Evolutionary conservation across 495 filamentous ascomycete species (phyloP).

Genomic region (Cudoniella acicularis): DNA sequence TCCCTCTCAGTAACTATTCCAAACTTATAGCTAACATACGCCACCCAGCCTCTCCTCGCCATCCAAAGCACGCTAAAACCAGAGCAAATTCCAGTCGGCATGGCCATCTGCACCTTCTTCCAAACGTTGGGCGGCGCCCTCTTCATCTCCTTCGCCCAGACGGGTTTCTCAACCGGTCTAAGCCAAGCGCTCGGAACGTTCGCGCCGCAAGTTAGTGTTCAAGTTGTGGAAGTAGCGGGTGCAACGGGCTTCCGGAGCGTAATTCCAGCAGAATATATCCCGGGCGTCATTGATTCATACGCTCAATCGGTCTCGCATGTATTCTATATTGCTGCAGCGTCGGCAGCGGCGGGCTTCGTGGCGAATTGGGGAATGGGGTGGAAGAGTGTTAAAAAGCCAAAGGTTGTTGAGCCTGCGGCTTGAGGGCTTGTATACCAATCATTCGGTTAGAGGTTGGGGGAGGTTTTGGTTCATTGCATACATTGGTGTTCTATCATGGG

Average conservation of each 20-base stretch:
- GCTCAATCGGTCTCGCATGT: slow-evolving; percentile 31
- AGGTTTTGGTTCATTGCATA: too few relatives aligned
- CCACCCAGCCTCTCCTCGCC: slow-evolving; percentile 29
- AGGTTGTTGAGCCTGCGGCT: slow-evolving; percentile 9
- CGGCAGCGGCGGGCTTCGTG: slow-evolving; percentile 27
- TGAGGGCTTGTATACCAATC: too few relatives aligned
- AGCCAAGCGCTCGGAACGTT: slow-evolving; percentile 14
- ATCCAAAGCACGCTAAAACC: slow-evolving; percentile 29
- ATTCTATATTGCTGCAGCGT: slow-evolving; percentile 35
- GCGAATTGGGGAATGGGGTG: slow-evolving; percentile 49
- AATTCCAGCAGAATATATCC: slow-evolving; percentile 27
- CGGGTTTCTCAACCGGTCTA: slow-evolving; percentile 33
- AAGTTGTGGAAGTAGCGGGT: slow-evolving; percentile 31
- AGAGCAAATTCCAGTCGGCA: slow-evolving; percentile 28
- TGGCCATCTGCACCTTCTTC: slow-evolving; percentile 27
- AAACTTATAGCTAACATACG: background rate
- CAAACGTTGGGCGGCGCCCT: slow-evolving; percentile 33
- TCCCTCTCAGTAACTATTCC: background rate
- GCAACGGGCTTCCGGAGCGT: slow-evolving; percentile 34
- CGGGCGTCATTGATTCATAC: slow-evolving; percentile 42
- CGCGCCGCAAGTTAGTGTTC: slow-evolving; percentile 29
- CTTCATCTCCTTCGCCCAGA: slow-evolving; percentile 31
- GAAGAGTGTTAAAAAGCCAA: slow-evolving; percentile 48
- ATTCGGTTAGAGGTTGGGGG: too few relatives aligned
- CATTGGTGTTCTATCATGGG: too few relatives aligned